A percentile compares a stretch with the other conserved stretches of the same genome.
phyloP scores from a whole-genome alignment of 805 yeast genomes.

The Candida corydali region DNA sequence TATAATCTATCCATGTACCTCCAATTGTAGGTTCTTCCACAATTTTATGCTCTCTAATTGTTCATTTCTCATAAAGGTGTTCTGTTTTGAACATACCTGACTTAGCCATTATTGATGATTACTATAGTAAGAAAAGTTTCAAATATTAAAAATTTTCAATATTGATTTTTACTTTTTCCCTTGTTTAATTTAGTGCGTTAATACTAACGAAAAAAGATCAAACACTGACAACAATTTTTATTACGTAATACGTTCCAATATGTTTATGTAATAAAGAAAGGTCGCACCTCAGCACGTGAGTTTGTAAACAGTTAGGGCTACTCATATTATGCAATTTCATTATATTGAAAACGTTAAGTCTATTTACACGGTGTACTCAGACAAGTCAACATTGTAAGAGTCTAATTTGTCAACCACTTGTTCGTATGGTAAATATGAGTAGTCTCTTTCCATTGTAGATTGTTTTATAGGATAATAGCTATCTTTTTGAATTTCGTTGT shows the following conservation, averaged over 20 bases:
- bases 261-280: no score
- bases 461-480: constrained; percentile 42
- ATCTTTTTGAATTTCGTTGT: constrained; percentile 44
- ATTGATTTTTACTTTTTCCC: no score
- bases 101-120: constrained; percentile 51
- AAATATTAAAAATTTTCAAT: constrained; percentile 8
- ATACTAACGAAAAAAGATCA: no score
- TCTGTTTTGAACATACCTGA: constrained; percentile 51
- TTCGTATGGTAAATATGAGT: constrained; percentile 41
- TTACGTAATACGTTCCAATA: no score
- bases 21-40: background rate
- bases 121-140: constrained; percentile 1
- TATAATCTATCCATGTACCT: no score
- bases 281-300: background rate
- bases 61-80: no score
- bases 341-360: background rate
- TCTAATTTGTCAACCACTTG: constrained; percentile 51
- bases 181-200: no score
- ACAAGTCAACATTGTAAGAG: constrained; percentile 36
- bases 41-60: no score
- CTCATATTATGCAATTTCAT: background rate
- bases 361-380: constrained; percentile 18
- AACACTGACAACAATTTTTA: no score
- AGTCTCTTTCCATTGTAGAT: constrained; percentile 43
- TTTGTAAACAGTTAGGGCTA: background rate